Base-by-base conservation (phyloP, 177 flowering plant species). In the Telopea speciosissima region DNA sequence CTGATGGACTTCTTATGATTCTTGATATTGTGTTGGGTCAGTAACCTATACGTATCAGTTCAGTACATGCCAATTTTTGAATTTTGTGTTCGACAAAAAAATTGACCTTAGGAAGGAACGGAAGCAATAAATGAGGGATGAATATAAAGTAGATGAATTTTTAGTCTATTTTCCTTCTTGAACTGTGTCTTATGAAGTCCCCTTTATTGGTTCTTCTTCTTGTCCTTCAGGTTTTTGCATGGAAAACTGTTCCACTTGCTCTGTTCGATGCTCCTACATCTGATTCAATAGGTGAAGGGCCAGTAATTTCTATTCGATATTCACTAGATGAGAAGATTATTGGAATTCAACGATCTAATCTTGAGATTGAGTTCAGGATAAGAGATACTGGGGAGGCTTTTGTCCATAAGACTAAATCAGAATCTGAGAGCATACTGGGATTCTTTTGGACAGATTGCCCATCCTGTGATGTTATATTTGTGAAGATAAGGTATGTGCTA, bases 391-490 rank as follows among this genome's bases (percentile, higher is more conserved):
- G 86, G 70, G 82, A 84, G 65, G 79, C 81, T 62, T 84, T 91
- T 77, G 81, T 72, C 65, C 87, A 89, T 21, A 85, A 73, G 70
- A 90, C 88, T 73, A 82, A 73, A 72, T 66, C 86, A 58, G 97
- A 89, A 63, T 83, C 90, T 59, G 99, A 90, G 79, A 85, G 83
- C 72, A 89, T 95, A 72, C 79, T 92, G 70, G 99, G 99, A 28
- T 90, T 92, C 73, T 92, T 95, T 77, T 95, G 97, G 97, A 91
- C 97, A 64, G 99, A 95, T 74, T 91, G 90, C 77, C 85, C 90
- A 14, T 75, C 75, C 63, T 91, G 96, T 84, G 90, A 95, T 77
- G 68, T 95, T 75, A 88, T 92, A 12, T 36, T 91, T 74, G 83
- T 95, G 31, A 95, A 90, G 83, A 88, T 92, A 75, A 89, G 94